Evolutionary conservation across 495 filamentous ascomycete genomes (phyloP).

Genomic region (Astrothelium macrocarpum): DNA sequence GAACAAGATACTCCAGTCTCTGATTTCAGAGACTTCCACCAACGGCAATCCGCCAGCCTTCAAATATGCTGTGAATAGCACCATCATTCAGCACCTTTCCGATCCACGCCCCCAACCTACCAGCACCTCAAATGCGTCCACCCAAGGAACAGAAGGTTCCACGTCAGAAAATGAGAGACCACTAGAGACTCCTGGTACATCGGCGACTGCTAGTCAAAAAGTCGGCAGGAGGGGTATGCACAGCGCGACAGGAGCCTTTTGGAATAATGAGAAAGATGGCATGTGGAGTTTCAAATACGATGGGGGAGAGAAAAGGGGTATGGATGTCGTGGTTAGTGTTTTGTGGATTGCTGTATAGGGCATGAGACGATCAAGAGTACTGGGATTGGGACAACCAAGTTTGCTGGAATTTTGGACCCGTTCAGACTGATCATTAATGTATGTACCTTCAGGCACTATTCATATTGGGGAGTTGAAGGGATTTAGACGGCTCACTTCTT

Average conservation of each 20-base stretch:
- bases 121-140: constrained; percentile 6
- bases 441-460: background rate
- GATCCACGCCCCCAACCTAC: constrained; percentile 31
- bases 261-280: constrained; percentile 94
- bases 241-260: constrained; percentile 85
- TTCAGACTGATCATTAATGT: background rate
- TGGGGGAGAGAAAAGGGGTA: constrained; percentile 66
- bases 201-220: constrained; percentile 35
- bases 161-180: constrained; percentile 26
- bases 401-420: background rate
- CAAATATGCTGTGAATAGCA: constrained; percentile 95
- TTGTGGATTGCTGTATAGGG: constrained; percentile 59
- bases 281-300: constrained; percentile 98
- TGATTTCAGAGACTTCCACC: constrained; percentile 65
- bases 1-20: constrained; percentile 75
- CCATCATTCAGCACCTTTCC: constrained; percentile 81
- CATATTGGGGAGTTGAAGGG: too few relatives aligned
- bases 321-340: constrained; percentile 86
- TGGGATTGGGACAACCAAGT: background rate
- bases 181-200: constrained; percentile 5
- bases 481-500: too few relatives aligned
- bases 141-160: constrained; percentile 20
- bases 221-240: constrained; percentile 90
- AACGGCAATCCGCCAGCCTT: constrained; percentile 44
- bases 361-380: background rate